Evolutionary conservation across 352 stramenopile genomes (phyloP), one percentile per base, ranked within the genome.

Genomic region (Phytopythium montanum): DNA sequence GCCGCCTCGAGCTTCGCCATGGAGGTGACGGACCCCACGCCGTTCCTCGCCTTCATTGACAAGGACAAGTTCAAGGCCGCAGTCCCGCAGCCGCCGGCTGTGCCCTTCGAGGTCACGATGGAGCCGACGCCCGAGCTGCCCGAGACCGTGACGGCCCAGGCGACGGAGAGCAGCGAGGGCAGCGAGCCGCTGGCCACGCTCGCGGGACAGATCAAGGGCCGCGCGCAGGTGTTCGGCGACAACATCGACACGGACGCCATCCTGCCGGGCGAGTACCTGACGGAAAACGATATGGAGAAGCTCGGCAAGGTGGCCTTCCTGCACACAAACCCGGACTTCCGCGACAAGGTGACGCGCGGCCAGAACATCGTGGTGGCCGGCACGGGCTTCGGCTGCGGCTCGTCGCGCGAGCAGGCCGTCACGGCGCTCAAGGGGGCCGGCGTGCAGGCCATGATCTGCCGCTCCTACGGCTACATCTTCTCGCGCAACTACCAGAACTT

Each of bases 221-320:
- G 80, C 52, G 73, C 80, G 19, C 86, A 93, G 58, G 80, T 92
- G 14, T 95, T 93, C 66, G 84, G 81, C n/a, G 86, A 95, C 74
- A 95, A 95, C 64, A 93, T 95, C 31, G 85, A 95, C 68, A 95
- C 86, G 54, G 86, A 95, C 57, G 86, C 84, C n/a, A 93, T 95
- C 65, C 65, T 95, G 26, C 82, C 86, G 1, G 85, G 81, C 26
- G 81, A 94, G 62, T 93, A 77, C 53, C 46, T 94, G 64, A 89
- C 79, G 31, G 85, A 94, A 63, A 94, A 93, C 66, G 85, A 94
- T 69, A 81, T 94, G 59, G 83, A 92, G 54, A 81, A 81, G 51
- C 73, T 94, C 10, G 85, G 83, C 51, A 92, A 93, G 66, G 83
- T 93, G 1, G 81, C 85, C 9, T 95, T 95, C 61, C 39, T 92